These are phyloP conservation scores for Acer campestre DNA, from an alignment of 345 rosid genomes.

Conservation along the genomic window DNA sequence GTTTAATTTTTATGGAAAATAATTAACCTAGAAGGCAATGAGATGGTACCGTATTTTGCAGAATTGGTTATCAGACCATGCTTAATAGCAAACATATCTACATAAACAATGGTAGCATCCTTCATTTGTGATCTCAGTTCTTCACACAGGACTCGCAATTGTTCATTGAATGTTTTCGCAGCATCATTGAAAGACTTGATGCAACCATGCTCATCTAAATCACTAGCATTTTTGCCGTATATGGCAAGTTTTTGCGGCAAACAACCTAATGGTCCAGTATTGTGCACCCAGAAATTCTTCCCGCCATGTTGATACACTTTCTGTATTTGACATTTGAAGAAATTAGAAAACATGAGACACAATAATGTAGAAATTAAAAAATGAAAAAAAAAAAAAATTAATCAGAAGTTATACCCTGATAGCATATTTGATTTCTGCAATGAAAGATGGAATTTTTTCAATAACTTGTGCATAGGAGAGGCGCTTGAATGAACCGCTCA, in stretches of 20 bases:
- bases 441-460: conserved; percentile 47
- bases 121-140: conserved; percentile 46
- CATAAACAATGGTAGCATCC: conserved; percentile 50
- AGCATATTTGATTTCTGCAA: conserved; percentile 52
- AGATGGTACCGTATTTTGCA: conserved; percentile 40
- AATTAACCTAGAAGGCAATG: not conserved
- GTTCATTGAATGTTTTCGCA: conserved; percentile 50
- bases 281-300: conserved; percentile 71
- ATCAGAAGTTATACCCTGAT: conserved; percentile 35
- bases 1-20: not conserved
- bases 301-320: conserved; percentile 52
- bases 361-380: not conserved
- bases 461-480: conserved; percentile 42
- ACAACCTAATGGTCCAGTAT: conserved; percentile 74
- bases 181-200: conserved; percentile 52
- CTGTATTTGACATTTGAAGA: conserved; percentile 25
- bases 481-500: conserved; percentile 34
- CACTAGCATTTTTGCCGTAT: conserved; percentile 31
- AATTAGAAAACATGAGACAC: not conserved
- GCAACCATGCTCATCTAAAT: conserved; percentile 61
- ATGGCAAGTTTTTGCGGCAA: conserved; percentile 53
- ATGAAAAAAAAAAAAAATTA: no score
- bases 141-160: conserved; percentile 38
- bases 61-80: conserved; percentile 48
- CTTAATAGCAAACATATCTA: conserved; percentile 58